Evolutionary conservation across 2,329 filamentous ascomycete genomes (phyloP).

Genomic region (Fonsecaea multimorphosa): DNA sequence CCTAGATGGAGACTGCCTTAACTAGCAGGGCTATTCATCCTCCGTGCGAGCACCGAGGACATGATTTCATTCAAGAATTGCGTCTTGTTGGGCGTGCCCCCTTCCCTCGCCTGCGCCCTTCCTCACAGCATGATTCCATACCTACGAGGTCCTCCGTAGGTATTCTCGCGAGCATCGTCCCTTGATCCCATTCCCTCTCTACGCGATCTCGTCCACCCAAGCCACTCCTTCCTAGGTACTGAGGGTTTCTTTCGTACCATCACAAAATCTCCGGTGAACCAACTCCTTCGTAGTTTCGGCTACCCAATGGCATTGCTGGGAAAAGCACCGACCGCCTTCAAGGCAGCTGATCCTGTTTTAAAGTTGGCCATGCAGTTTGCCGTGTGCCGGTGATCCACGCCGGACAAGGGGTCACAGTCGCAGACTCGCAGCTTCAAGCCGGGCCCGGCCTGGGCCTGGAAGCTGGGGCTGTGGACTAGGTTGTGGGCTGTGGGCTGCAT

Average conservation of each 20-base stretch:
- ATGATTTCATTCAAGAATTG: slow-evolving; percentile 2
- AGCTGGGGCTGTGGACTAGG: background rate
- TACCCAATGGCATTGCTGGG: background rate
- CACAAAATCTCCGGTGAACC: background rate
- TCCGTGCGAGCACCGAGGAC: background rate
- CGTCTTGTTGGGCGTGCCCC: background rate
- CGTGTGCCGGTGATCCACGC: slow-evolving; percentile 4
- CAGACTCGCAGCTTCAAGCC: background rate
- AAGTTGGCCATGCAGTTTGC: slow-evolving; percentile 6
- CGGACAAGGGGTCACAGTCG: background rate
- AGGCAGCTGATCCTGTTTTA: slow-evolving; percentile 1
- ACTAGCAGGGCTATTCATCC: background rate
- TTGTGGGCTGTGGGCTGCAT: background rate
- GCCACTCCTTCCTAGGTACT: background rate
- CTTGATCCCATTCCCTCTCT: background rate
- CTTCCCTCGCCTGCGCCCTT: background rate
- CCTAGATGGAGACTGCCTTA: background rate
- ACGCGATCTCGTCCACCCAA: background rate
- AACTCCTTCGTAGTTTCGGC: background rate
- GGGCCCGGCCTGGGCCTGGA: background rate
- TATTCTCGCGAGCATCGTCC: background rate
- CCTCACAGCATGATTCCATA: background rate
- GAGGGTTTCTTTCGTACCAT: background rate
- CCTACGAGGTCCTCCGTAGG: no score
- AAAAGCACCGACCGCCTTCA: background rate